Conservation (phyloP, 306 rosid genomes). For the barrel medic (Medicago truncatula) region DNA sequence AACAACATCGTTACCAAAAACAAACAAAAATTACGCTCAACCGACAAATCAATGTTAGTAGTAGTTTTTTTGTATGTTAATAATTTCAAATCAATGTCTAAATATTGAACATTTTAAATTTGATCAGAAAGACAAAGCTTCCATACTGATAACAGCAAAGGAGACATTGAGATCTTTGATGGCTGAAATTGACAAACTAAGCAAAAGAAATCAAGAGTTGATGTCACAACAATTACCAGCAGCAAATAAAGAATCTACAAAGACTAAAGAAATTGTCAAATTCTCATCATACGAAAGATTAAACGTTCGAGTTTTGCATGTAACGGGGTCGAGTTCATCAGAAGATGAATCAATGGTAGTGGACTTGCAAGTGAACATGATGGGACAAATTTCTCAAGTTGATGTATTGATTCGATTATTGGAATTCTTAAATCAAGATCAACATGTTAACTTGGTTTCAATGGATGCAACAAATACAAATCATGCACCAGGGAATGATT, state of each 20-base stretch:
- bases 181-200: constrained; percentile 63
- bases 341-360: constrained; percentile 43
- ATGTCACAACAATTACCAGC: constrained; percentile 41
- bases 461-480: constrained; percentile 67
- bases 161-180: constrained; percentile 62
- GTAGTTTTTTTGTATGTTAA: neutral
- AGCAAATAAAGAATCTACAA: constrained; percentile 35
- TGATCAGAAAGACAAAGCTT: constrained; percentile 81
- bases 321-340: constrained; percentile 58
- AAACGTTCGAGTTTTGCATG: constrained; percentile 50
- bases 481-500: constrained; percentile 44
- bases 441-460: constrained; percentile 60
- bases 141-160: constrained; percentile 71
- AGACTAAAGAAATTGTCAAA: constrained; percentile 17
- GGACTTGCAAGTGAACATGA: constrained; percentile 65
- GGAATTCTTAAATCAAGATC: constrained; percentile 65
- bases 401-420: constrained; percentile 62
- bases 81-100: neutral
- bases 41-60: neutral
- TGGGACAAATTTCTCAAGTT: constrained; percentile 54
- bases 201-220: constrained; percentile 56
- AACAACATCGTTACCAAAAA: neutral
- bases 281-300: constrained; percentile 55
- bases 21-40: neutral
- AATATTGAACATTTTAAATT: constrained; percentile 21